These are phyloP conservation scores for Candida lessepsii DNA, from an alignment of 805 yeast species.

Conservation along the genomic window DNA sequence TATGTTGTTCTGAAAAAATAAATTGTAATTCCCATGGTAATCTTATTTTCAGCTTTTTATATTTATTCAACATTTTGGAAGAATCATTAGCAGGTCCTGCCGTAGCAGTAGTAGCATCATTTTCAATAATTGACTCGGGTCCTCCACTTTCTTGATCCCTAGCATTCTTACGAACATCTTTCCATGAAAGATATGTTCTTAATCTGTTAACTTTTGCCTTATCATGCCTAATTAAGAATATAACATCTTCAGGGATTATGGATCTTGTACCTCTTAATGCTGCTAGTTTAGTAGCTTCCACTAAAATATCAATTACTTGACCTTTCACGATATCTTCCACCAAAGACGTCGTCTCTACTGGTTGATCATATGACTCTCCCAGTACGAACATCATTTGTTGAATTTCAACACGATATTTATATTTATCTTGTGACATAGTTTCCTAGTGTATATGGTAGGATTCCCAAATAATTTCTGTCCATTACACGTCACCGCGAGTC, in stretches of 20 bases:
- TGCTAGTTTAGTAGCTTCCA: constrained; percentile 78
- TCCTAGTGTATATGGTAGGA: background rate
- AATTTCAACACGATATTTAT: constrained; percentile 85
- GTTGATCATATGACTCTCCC: constrained; percentile 94
- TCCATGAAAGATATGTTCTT: constrained; percentile 92
- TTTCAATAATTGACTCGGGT: constrained; percentile 48
- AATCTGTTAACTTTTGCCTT: constrained; percentile 89
- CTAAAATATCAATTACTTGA: constrained; percentile 83
- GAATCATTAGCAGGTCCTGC: constrained; percentile 32
- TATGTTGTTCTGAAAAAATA: constrained; percentile 88
- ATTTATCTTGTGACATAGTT: constrained; percentile 33
- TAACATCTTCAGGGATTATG: constrained; percentile 88
- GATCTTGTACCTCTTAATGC: constrained; percentile 76
- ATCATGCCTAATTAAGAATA: constrained; percentile 88
- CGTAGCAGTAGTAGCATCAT: constrained; percentile 45
- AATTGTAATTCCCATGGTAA: constrained; percentile 95
- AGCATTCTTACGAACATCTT: constrained; percentile 85
- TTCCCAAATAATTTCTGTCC: too few relatives aligned
- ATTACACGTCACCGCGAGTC: background rate
- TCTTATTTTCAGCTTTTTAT: constrained; percentile 74
- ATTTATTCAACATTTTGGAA: constrained; percentile 44
- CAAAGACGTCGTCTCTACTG: constrained; percentile 84
- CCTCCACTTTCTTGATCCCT: constrained; percentile 56
- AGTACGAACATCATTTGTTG: constrained; percentile 98
- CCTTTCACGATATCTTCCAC: constrained; percentile 94